Conservation (phyloP, 306 rosid species). For the Trifolium pratense region DNA sequence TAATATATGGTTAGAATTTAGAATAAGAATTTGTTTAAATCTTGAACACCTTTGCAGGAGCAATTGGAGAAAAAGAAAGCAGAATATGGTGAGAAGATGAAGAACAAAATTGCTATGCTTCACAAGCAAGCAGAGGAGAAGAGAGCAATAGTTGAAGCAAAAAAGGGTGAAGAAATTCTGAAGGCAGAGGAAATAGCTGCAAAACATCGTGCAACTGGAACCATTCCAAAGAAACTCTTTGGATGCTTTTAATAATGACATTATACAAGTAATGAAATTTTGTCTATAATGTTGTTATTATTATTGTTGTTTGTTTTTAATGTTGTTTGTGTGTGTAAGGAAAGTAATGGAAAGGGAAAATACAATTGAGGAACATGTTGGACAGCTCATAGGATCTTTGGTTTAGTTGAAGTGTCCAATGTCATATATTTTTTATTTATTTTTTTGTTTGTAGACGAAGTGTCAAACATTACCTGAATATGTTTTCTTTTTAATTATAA, state of each 20-base stretch:
- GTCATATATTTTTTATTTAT: neutral
- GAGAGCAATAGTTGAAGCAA: conserved; percentile 75
- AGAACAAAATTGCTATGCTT: conserved; percentile 65
- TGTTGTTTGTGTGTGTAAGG: conserved; percentile 46
- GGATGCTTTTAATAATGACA: conserved; percentile 67
- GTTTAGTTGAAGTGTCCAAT: conserved; percentile 20
- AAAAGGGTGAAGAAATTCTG: conserved; percentile 70
- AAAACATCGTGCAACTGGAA: conserved; percentile 83
- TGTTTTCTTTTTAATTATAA: too few relatives aligned
- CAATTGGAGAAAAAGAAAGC: conserved; percentile 89
- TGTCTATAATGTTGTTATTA: conserved; percentile 48
- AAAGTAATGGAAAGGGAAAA: conserved; percentile 32
- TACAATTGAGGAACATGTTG: neutral
- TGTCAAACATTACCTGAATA: too few relatives aligned
- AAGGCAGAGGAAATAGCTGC: conserved; percentile 85
- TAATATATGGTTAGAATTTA: too few relatives aligned
- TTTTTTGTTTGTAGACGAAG: too few relatives aligned
- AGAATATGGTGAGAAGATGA: conserved; percentile 77
- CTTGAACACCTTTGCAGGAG: too few relatives aligned
- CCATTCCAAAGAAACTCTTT: conserved; percentile 69
- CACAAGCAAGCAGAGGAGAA: conserved; percentile 93
- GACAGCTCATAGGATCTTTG: conserved; percentile 3
- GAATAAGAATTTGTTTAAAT: too few relatives aligned
- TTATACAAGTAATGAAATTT: conserved; percentile 39
- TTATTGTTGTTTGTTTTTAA: conserved; percentile 35